Base-by-base conservation (phyloP, 768 basidiomycete species). In the Kwoniella dejecticola region DNA sequence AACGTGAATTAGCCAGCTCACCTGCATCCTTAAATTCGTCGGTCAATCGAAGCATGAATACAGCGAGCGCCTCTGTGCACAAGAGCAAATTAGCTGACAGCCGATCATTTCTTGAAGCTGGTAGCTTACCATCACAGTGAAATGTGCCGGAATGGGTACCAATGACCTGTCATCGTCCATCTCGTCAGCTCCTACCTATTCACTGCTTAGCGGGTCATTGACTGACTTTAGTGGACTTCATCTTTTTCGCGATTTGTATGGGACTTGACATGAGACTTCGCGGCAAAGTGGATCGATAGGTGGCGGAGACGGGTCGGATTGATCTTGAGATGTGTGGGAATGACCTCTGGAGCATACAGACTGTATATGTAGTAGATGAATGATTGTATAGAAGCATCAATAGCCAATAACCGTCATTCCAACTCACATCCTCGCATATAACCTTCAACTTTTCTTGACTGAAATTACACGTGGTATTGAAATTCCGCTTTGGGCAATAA, bases 91-190 rank as follows among this genome's bases (percentile, higher is more conserved):
- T 8, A 7, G 7, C 3, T 5, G 12, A 33, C 11, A 17, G 15
- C 15, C 11, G 12, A n/a, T 24, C 48, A 27, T 33, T 52, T 0
- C 36, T 46, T 21, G 52, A 17, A 26, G 12, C 3, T n/a, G 33
- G 19, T 17, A 23, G 54, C 72, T 57, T 41, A 72, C 72, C 72
- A 71, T 99, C 95, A 78, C 91, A 94, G 72, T 99, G 94, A 77
- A 97, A 97, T 0, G 91, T 91, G 17, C 94, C 94, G 60, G 89
- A 91, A 79, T 97, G 93, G 1, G 94, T 96, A 31, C 93, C 93
- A 71, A 97, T 95, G 40, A 86, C 80, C 89, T 91, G 41, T 10
- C 13, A 2, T 6, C 15, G 17, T 12, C 23, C 24, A 17, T 21
- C 17, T 42, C 17, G 41, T 31, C 29, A 23, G 30, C 26, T 31